Conservation (phyloP, 306 rosid species). For the Castanospermum australe region DNA sequence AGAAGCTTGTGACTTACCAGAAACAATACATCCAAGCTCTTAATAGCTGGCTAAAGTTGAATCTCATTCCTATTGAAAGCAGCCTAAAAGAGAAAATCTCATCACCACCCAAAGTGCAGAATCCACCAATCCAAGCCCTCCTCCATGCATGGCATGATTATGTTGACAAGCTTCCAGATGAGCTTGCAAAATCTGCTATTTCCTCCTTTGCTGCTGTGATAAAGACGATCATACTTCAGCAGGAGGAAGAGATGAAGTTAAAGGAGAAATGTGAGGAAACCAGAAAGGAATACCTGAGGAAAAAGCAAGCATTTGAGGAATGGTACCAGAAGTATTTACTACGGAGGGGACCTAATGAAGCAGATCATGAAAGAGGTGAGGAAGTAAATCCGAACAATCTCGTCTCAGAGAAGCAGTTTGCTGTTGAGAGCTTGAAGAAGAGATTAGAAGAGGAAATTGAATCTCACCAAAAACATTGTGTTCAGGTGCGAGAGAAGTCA, state of each 20-base stretch:
- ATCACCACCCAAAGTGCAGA: slow-evolving; percentile 58
- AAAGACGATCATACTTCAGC: slow-evolving; percentile 62
- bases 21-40: slow-evolving; percentile 77
- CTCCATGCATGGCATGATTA: slow-evolving; percentile 68
- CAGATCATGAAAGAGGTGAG: slow-evolving; percentile 59
- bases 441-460: slow-evolving; percentile 72
- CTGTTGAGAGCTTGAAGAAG: slow-evolving; percentile 76
- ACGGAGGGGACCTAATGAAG: slow-evolving; percentile 48
- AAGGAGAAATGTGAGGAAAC: slow-evolving; percentile 77
- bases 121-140: slow-evolving; percentile 75
- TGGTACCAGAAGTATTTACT: slow-evolving; percentile 71
- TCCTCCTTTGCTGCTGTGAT: slow-evolving; percentile 76
- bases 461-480: slow-evolving; percentile 57
- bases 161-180: slow-evolving; percentile 88
- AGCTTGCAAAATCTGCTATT: slow-evolving; percentile 72
- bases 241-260: slow-evolving; percentile 85
- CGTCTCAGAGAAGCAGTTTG: slow-evolving; percentile 55
- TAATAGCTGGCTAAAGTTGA: slow-evolving; percentile 68
- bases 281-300: slow-evolving; percentile 56
- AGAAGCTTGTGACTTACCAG: slow-evolving; percentile 73
- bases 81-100: slow-evolving; percentile 80
- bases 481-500: slow-evolving; percentile 82
- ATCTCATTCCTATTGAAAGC: slow-evolving; percentile 84
- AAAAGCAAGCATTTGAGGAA: slow-evolving; percentile 63
- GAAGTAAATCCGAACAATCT: slow-evolving; percentile 59